Base-by-base conservation (phyloP, 495 filamentous ascomycete genomes). In the Aspergillus bridgeri region DNA sequence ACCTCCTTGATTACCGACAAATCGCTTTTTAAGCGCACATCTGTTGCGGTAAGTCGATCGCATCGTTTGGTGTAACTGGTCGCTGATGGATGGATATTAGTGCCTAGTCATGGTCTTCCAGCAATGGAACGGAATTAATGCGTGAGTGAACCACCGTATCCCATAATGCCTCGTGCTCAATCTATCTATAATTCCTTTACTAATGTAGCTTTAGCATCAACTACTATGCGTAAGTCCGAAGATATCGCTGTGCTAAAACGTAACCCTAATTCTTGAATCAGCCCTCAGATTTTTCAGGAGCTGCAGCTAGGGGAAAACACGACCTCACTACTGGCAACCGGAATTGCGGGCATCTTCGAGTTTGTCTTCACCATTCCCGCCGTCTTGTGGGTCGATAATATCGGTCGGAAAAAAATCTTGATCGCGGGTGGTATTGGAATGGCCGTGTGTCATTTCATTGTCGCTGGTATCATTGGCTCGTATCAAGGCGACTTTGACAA, bases 341-440 rank as follows among this genome's bases (percentile, higher is more conserved):
- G 87, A 19, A 79, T 90, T n/a, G 87, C 86, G 58, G 90, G 89
- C 62, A 87, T 88, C 19, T 69, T 89, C 15, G 87, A 90, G 66
- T 89, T 91, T 70, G 73, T 90, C 61, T 86, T 86, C 66, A 89
- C 86, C 4, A 75, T 82, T 13, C 73, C 86, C 42, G 86, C 84
- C 52, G 88, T 86, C 63, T 80, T 89, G 64, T 89, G 85, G 74
- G 86, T 91, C 61, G 89, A 92, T 63, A 81, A 81, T 54, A 83
- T 84, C 25, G 89, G 89, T 24, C 87, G 89, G 17, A 81, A 89
- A 58, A 82, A 85, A n/a, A 79, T 92, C n/a, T 79, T 95, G 21
- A 82, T 92, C 48, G 83, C 75, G 8, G 89, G 90, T 45, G 87
- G 85, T 7, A 65, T 89, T 43, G 85, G 83, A 38, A 95, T 93